Base-by-base conservation (phyloP, 352 stramenopile genomes). In the Thraustochytrium striatum region DNA sequence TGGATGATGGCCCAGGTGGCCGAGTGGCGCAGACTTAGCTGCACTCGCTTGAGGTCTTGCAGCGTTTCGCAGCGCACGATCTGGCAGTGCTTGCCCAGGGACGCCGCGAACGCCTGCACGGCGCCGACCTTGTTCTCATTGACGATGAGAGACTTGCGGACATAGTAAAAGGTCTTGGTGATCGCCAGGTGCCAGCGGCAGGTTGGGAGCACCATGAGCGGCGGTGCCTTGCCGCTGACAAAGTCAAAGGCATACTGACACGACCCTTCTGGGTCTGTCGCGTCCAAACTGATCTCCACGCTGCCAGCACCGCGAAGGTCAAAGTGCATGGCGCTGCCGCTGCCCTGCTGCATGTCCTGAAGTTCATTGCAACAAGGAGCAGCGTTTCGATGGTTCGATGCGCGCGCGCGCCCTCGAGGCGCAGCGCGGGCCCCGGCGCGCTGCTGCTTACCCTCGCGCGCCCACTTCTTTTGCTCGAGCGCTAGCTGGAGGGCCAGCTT, bases 141-240 rank as follows among this genome's bases (percentile, higher is more conserved):
- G 3, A 75, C 11, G 25, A 61, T 5, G 5, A 75, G 61, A 3
- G 65, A 75, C 30, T 75, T 43, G 44, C 52, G 25, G 8, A 43
- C 65, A 28, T 38, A 43, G 47, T 75, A 38, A 30, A 75, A 75
- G 16, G 36, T 43, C 35, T 30, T 16, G 9, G 44, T 62, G 19
- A 75, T 25, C 25, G 65, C 19, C n/a, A 75, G 52, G 19, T 75
- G 65, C 65, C 65, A 75, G 5, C 52, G 65, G 32, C 43, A 61
- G 8, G 65, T 61, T 11, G 65, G 65, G 5, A 70, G 16, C 28
- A 55, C 41, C 32, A 75, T n/a, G 19, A 75, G 52, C 39, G 65
- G 44, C 16, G 65, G 43, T 21, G 32, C 9, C 7, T 35, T 5
- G 11, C 21, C 41, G 11, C 41, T 61, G 3, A 68, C 65, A 35